These are phyloP conservation scores for Picea abies DNA, from an alignment of 83 land plant genomes.

Conservation along the genomic window DNA sequence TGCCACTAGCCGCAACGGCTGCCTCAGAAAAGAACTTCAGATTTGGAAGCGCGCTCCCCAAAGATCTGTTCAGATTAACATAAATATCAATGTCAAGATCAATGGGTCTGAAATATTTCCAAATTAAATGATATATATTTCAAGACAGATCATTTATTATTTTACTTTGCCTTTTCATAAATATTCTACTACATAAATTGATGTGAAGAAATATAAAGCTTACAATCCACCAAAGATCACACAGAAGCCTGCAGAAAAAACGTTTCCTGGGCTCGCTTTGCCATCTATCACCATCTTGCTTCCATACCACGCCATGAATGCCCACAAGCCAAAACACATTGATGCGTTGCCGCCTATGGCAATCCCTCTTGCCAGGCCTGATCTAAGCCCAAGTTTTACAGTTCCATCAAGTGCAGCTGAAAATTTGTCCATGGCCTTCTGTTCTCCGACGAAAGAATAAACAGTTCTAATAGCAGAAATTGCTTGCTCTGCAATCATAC, in stretches of 20 bases:
- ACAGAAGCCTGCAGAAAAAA: conserved; percentile 16
- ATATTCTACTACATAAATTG: too few relatives aligned
- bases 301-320: conserved; percentile 43
- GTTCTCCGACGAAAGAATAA: conserved; percentile 43
- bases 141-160: neutral
- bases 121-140: neutral
- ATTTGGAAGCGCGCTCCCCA: too few relatives aligned
- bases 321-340: conserved; percentile 31
- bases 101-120: too few relatives aligned
- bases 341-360: conserved; percentile 41
- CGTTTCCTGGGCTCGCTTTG: conserved; percentile 10
- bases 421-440: conserved; percentile 21
- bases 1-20: too few relatives aligned
- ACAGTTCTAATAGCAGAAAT: conserved; percentile 43
- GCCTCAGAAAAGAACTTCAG: too few relatives aligned
- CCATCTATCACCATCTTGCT: conserved; percentile 7
- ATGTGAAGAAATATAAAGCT: neutral
- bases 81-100: too few relatives aligned
- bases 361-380: conserved; percentile 33
- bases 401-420: conserved; percentile 26
- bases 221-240: conserved; percentile 27
- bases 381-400: conserved; percentile 31
- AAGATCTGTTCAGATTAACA: neutral
- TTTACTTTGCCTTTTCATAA: neutral
- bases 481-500: conserved; percentile 37